Evolutionary conservation across 2,329 filamentous ascomycete species (phyloP), one percentile per base, ranked within the genome.

Genomic region (Ascomycota sp.): DNA sequence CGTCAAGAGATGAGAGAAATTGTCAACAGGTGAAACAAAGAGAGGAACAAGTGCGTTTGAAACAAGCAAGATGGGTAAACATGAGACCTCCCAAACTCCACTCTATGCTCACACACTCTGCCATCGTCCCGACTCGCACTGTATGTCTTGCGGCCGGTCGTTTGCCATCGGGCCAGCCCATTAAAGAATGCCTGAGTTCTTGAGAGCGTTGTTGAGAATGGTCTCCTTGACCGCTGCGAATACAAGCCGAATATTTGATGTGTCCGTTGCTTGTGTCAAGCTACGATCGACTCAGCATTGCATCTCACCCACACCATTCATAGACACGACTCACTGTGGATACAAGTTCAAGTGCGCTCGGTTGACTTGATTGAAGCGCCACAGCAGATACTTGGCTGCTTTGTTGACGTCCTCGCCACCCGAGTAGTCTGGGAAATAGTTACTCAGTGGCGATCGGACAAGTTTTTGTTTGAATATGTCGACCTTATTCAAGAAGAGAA

Each of bases 171-270:
- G 15, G 15, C 15, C 15, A 17, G 15, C 15, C 13, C 39, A 46
- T 76, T 56, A 83, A 43, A 98, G 70, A 52, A 98, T 95, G 41
- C 89, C 89, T 15, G 89, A 95, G 53, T 98, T 89, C 58, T 92
- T 94, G 42, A 98, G 68, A 28, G 89, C 89, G 51, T 98, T 98
- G 55, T 95, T 92, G 41, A 98, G 60, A 46, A 98, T 98, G 22
- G 89, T 98, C 57, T 98, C 89, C 53, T 98, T 98, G 35, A 98
- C 89, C 7, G 89, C 89, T 22, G 86, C 89, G 55, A 98, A 98
- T 28, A 98, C 89, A 23, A 98, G 68, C 39, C 89, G 80, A 45
- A 98, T 94, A 48, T 98, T 98, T 30, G 85, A 94, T 4, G 89
- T 98, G 52, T 98, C 89, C 38, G 89, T 98, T 27, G 89, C 89